Percentiles rank a stretch among this genome's conserved stretches.
phyloP scores from a whole-genome alignment of 352 stramenopile genomes.

The Globisporangium paroecandrum region DNA sequence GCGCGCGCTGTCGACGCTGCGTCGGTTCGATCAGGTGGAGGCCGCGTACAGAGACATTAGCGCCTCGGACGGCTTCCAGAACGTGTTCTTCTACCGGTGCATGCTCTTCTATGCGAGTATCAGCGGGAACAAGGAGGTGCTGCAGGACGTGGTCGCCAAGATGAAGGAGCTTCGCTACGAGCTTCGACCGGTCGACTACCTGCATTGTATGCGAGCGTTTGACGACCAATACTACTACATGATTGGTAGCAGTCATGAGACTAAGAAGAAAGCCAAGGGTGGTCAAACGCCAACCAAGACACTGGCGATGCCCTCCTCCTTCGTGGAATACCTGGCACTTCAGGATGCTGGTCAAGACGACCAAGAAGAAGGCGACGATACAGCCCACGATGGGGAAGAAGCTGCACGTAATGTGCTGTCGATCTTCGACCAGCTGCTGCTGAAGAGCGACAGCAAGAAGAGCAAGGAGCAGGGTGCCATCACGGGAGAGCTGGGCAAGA shows the following conservation, averaged over 20 bases:
- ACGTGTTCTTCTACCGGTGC: constrained; percentile 20
- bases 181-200: constrained; percentile 13
- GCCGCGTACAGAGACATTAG: constrained; percentile 7
- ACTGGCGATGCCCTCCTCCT: not conserved
- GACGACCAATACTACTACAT: constrained; percentile 7
- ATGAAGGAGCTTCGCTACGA: constrained; percentile 12
- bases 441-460: not conserved
- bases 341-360: not conserved
- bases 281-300: not conserved
- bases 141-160: constrained; percentile 2
- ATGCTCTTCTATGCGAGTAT: constrained; percentile 11
- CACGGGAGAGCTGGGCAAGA: not conserved
- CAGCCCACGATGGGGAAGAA: not conserved
- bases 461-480: not conserved
- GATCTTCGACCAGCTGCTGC: constrained; percentile 11
- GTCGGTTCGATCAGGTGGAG: constrained; percentile 1
- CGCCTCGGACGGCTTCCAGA: constrained; percentile 13
- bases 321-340: not conserved
- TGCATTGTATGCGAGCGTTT: constrained; percentile 13
- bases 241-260: not conserved
- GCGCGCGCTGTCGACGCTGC: constrained; percentile 14
- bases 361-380: not conserved
- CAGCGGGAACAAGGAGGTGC: not conserved
- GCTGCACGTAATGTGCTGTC: not conserved
- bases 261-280: not conserved